Evolutionary conservation across 768 basidiomycete species (phyloP).

Genomic region (Boletus rufocinnamomeus): DNA sequence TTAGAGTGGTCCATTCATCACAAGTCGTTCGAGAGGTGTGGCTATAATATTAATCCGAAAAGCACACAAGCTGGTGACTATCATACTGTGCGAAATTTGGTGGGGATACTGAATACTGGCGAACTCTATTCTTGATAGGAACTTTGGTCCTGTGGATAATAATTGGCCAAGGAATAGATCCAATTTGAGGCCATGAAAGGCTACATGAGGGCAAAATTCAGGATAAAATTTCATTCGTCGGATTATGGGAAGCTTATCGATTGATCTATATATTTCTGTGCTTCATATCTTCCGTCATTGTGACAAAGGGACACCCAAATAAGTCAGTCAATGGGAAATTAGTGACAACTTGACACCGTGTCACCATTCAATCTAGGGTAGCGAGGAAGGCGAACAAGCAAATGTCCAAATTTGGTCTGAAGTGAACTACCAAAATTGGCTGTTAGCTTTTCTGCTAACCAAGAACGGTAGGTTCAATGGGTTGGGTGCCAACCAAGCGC

Average conservation of each 20-base stretch:
- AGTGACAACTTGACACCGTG: neutral
- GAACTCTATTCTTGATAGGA: neutral
- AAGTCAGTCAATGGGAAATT: slow-evolving; percentile 5
- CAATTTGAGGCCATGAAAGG: neutral
- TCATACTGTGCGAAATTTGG: neutral
- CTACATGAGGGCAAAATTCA: neutral
- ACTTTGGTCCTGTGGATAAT: slow-evolving; percentile 1
- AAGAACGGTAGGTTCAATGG: slow-evolving; percentile 31
- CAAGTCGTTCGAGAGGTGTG: neutral
- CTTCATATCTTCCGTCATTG: neutral
- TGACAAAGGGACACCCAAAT: slow-evolving; percentile 29
- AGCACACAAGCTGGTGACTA: neutral
- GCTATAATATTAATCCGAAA: neutral
- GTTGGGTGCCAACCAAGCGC: slow-evolving; percentile 3
- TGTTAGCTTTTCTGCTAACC: slow-evolving; percentile 23
- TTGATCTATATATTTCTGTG: neutral
- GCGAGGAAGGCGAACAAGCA: slow-evolving; percentile 25
- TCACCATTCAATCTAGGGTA: neutral
- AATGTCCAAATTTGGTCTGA: slow-evolving; percentile 31
- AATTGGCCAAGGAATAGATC: too few relatives aligned
- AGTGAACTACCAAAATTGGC: slow-evolving; percentile 25
- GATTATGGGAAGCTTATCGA: neutral
- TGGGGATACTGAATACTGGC: too few relatives aligned
- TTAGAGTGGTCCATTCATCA: neutral
- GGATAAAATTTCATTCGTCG: neutral